These are phyloP conservation scores for Inga laurina DNA, from an alignment of 306 rosid genomes.

Conservation along the genomic window DNA sequence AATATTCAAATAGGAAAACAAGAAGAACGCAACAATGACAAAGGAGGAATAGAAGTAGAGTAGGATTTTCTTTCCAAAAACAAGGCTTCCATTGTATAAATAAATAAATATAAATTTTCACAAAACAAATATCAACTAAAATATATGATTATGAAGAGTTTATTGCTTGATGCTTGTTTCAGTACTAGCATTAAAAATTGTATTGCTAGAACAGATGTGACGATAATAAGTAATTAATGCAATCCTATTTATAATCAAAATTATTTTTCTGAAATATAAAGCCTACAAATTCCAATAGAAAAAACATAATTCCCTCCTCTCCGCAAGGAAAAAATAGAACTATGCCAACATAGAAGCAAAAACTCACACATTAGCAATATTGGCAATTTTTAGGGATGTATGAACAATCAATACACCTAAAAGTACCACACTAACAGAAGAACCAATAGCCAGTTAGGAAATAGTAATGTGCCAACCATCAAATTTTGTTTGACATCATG, in stretches of 20 bases:
- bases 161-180: neutral
- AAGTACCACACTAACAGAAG: neutral
- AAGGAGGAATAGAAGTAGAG: neutral
- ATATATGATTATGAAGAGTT: neutral
- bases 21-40: neutral
- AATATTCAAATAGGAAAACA: neutral
- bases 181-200: neutral
- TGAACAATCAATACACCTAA: neutral
- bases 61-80: neutral
- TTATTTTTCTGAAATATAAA: neutral
- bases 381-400: neutral
- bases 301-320: neutral
- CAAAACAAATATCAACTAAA: neutral
- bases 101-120: neutral
- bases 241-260: neutral
- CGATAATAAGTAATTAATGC: neutral
- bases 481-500: conserved; percentile 16
- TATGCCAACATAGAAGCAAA: neutral
- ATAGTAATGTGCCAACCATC: conserved; percentile 11
- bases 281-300: neutral
- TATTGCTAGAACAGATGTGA: neutral
- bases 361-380: neutral
- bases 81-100: neutral
- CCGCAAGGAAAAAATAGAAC: neutral
- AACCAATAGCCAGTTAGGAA: neutral